phyloP scores from a whole-genome alignment of 805 yeast species.

The Wickerhamiella dianesei region DNA sequence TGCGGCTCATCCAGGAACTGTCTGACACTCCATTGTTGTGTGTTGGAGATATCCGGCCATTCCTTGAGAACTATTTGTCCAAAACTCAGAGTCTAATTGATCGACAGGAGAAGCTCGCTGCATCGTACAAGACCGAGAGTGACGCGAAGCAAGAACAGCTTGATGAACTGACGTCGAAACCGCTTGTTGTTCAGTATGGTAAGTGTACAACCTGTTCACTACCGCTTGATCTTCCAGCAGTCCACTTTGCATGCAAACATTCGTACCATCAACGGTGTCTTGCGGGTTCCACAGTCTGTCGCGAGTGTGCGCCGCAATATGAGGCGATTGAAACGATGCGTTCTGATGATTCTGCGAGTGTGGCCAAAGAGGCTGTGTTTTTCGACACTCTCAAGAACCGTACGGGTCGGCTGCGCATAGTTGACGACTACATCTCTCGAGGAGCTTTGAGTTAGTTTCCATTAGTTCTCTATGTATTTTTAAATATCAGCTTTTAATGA shows the following conservation, averaged over 20 bases:
- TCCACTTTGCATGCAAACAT: slow-evolving; percentile 78
- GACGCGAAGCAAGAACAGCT: slow-evolving; percentile 40
- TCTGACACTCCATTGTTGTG: slow-evolving; percentile 50
- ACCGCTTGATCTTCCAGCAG: slow-evolving; percentile 59
- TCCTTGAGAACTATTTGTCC: slow-evolving; percentile 47
- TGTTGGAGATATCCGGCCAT: slow-evolving; percentile 58
- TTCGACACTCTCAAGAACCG: slow-evolving; percentile 37
- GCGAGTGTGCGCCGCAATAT: slow-evolving; percentile 58
- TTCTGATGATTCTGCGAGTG: slow-evolving; percentile 45
- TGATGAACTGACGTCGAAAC: slow-evolving; percentile 35
- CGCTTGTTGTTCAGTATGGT: slow-evolving; percentile 44
- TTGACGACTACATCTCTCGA: slow-evolving; percentile 72
- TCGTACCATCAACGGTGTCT: slow-evolving; percentile 76
- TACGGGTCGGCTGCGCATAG: slow-evolving; percentile 54
- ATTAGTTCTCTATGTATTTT: neutral
- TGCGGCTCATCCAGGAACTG: slow-evolving; percentile 62
- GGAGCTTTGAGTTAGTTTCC: slow-evolving; percentile 48
- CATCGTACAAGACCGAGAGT: slow-evolving; percentile 56
- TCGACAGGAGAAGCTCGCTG: slow-evolving; percentile 53
- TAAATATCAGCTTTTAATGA: neutral
- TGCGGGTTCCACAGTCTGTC: slow-evolving; percentile 38
- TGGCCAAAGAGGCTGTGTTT: slow-evolving; percentile 52
- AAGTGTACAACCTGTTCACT: slow-evolving; percentile 53
- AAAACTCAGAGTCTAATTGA: slow-evolving; percentile 48
- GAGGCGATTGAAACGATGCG: slow-evolving; percentile 51